Evolutionary conservation across 768 basidiomycete genomes (phyloP).

Genomic region (Boletellus ananiceps): DNA sequence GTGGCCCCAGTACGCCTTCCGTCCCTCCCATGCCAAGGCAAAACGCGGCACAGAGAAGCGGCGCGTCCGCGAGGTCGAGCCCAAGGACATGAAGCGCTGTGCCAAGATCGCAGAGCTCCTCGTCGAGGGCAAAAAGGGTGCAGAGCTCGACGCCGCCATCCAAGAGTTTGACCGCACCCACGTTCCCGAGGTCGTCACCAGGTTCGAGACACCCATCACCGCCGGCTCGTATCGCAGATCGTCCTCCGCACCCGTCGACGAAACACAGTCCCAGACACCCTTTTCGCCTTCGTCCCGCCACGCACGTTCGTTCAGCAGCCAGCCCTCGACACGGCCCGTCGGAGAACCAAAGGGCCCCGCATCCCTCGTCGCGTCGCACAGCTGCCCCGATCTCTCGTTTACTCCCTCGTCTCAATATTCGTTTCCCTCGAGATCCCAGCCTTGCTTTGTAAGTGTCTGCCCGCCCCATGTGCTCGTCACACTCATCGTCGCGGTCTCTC

Average conservation of each 20-base stretch:
- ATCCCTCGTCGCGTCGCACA: constrained; percentile 13
- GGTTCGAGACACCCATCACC: constrained; percentile 71
- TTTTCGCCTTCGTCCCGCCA: constrained; percentile 18
- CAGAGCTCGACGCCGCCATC: constrained; percentile 56
- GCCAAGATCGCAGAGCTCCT: constrained; percentile 66
- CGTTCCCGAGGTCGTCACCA: constrained; percentile 58
- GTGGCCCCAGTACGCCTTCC: constrained; percentile 73
- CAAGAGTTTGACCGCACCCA: constrained; percentile 53
- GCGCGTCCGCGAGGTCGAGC: constrained; percentile 36
- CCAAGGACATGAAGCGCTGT: constrained; percentile 55
- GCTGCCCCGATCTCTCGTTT: constrained; percentile 31
- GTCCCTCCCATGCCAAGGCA: constrained; percentile 46
- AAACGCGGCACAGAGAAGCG: constrained; percentile 31
- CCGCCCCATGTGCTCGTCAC: background rate
- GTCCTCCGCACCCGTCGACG: constrained; percentile 54
- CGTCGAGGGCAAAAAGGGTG: constrained; percentile 61
- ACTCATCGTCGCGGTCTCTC: background rate
- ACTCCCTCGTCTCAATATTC: constrained; percentile 21
- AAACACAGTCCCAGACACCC: constrained; percentile 31
- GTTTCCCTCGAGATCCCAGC: constrained; percentile 38
- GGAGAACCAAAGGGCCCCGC: constrained; percentile 2
- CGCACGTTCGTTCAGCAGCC: constrained; percentile 23
- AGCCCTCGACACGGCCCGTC: constrained; percentile 12
- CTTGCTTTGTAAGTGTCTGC: constrained; percentile 44
- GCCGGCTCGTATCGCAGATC: constrained; percentile 66